Evolutionary conservation across 495 filamentous ascomycete species (phyloP), one percentile per base, ranked within the genome.

Genomic region (Hyaloscypha hepaticicola): DNA sequence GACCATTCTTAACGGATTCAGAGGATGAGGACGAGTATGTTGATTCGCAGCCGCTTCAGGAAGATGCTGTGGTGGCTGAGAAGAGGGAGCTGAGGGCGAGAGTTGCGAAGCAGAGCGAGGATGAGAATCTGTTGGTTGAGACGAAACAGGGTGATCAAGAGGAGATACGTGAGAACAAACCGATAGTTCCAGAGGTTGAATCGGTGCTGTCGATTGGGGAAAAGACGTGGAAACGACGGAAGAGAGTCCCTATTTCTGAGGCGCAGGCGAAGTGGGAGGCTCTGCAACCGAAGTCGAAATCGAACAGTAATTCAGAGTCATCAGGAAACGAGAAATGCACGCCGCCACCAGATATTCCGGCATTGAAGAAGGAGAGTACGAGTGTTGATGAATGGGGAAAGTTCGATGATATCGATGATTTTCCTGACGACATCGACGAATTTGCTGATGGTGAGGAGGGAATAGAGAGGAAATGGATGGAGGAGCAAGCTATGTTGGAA

Each of bases 321-420:
- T 58, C 56, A 0, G 19, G 56, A 19, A 58, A 31, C 14, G 25
- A 58, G 31, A 29, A 45, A 25, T 31, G n/a, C 4, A 53, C 11
- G 25, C 28, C 38, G 9, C 28, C 28, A 19, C 62, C 67, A 66
- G 65, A 67, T 24, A 58, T 73, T 14, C 74, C 80, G 19, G 67
- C 77, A 58, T 74, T 86, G 70, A 83, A 87, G 71, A 82, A 80
- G 74, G 81, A 85, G 70, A 75, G 72, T 55, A 88, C 84, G 69
- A 87, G 72, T 76, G 74, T 84, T 74, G 75, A 76, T 60, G 82
- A 81, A 67, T 77, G 80, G 69, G 79, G 85, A 60, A 83, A 86
- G 58, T 84, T 90, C 76, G 87, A 88, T 66, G 88, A 88, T 70
- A 77, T 88, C 66, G 88, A 88, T 19, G 78, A 80, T 26, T 76